Evolutionary conservation across 768 basidiomycete genomes (phyloP), one percentile per base, ranked within the genome.

Genomic region (Mycena alexandri): DNA sequence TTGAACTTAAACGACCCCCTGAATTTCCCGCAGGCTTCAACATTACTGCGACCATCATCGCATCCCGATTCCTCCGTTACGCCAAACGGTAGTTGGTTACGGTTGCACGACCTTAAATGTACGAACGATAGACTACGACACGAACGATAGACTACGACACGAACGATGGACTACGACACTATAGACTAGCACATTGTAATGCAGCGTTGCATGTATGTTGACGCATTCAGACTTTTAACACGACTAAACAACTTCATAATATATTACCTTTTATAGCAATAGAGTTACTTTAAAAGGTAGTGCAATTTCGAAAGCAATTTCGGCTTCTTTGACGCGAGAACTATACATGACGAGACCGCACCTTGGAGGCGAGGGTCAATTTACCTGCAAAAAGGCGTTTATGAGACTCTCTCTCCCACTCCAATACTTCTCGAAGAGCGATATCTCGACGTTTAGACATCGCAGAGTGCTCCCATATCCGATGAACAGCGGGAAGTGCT

Each of bases 11-110:
- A 6, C 29, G 6, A 29, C 29, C 29, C 29, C 33, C 36, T 48
- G 51, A 29, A 3, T 44, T 12, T 16, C 12, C 22, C 60, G 52
- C 44, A 87, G 86, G 85, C 19, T 94, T 94, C 83, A 96, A 96
- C 77, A 79, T 92, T 60, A 70, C 89, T 22, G 78, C 83, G 53
- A 90, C 89, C 2, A 86, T 90, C 47, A 72, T 92, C 63, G 92
- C 91, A 9, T 92, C 92, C 25, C 85, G 90, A 50, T 90, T 86
- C 79, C 81, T 93, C 51, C 86, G 90, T 42, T 93, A 88, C 70
- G 89, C 91, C 25, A 92, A 86, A 74, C 89, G 91, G 61, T 89
- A 78, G 50, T 21, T 19, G 21, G 19, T 21, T 5, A 17, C 33
- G 29, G 29, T 6, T 29, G 29, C 29, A 29, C 29, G 13, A 24